These are phyloP conservation scores for Didymella glomerata DNA, from an alignment of 2,329 filamentous ascomycete species.

Conservation along the genomic window DNA sequence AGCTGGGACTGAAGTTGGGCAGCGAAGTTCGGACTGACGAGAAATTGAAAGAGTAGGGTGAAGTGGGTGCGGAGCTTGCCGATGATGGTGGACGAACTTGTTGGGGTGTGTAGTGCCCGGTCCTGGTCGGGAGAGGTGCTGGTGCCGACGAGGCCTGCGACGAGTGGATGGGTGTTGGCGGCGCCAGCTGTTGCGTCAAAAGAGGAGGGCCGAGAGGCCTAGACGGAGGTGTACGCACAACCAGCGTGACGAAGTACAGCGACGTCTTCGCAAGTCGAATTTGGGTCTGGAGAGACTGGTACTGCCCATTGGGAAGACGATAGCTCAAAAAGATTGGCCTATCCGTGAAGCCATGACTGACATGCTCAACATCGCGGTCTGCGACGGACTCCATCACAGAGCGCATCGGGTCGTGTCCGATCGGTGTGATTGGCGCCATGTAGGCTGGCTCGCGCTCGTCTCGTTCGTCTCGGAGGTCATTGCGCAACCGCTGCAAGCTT, in stretches of 20 bases:
- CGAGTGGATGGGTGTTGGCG: constrained; percentile 36
- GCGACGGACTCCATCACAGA: constrained; percentile 51
- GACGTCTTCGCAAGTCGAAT: constrained; percentile 54
- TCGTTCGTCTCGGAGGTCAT: constrained; percentile 57
- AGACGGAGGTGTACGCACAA: constrained; percentile 43
- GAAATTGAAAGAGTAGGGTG: constrained; percentile 47
- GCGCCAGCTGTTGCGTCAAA: constrained; percentile 46
- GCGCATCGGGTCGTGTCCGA: constrained; percentile 55
- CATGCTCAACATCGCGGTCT: constrained; percentile 55
- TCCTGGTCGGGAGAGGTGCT: constrained; percentile 31
- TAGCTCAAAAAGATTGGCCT: constrained; percentile 54
- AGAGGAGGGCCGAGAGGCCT: constrained; percentile 40
- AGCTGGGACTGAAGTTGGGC: constrained; percentile 45
- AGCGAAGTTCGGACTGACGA: constrained; percentile 47
- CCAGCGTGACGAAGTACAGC: constrained; percentile 57
- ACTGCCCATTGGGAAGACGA: constrained; percentile 43
- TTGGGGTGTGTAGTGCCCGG: constrained; percentile 40
- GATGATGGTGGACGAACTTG: constrained; percentile 42
- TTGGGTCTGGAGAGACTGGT: constrained; percentile 48
- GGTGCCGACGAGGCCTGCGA: constrained; percentile 44
- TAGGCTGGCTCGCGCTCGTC: constrained; percentile 59
- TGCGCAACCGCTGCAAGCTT: constrained; percentile 55
- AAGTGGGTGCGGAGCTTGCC: constrained; percentile 46
- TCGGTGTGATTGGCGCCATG: constrained; percentile 58
- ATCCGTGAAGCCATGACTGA: constrained; percentile 56